These are phyloP conservation scores for Mycogone perniciosa DNA, from an alignment of 2,329 filamentous ascomycete genomes.

Conservation along the genomic window DNA sequence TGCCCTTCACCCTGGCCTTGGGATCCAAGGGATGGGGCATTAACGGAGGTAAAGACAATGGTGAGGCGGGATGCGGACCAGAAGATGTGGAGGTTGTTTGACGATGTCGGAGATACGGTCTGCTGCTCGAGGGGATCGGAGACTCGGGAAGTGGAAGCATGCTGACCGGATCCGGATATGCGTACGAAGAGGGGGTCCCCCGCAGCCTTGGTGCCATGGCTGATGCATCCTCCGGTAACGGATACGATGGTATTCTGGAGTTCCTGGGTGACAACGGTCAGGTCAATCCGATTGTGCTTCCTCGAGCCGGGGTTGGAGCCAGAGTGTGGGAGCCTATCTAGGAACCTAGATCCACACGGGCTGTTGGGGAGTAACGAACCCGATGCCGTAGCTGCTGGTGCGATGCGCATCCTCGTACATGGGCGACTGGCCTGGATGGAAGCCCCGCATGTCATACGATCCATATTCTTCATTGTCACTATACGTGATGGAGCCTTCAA, in stretches of 20 bases:
- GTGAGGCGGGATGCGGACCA: constrained; percentile 29
- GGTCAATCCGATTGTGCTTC: constrained; percentile 49
- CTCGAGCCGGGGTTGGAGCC: constrained; percentile 26
- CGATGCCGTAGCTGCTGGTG: constrained; percentile 35
- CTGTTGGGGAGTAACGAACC: constrained; percentile 59
- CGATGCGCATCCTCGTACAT: constrained; percentile 39
- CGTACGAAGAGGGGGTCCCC: constrained; percentile 39
- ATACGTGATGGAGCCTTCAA: constrained; percentile 55
- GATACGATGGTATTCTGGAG: constrained; percentile 39
- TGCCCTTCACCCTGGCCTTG: constrained; percentile 26
- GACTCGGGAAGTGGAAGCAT: constrained; percentile 43
- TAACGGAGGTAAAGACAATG: constrained; percentile 28
- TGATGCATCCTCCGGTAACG: constrained; percentile 37
- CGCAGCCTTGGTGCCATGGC: constrained; percentile 31
- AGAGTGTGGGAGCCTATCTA: constrained; percentile 32
- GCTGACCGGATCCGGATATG: constrained; percentile 36
- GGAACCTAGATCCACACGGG: constrained; percentile 53
- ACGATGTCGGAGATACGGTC: constrained; percentile 33
- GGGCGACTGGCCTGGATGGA: constrained; percentile 40
- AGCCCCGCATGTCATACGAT: constrained; percentile 40
- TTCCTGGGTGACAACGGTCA: constrained; percentile 50
- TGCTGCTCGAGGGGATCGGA: constrained; percentile 30
- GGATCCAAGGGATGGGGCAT: constrained; percentile 16
- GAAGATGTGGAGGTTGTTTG: constrained; percentile 31
- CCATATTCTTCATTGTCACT: constrained; percentile 55